These are phyloP conservation scores for Colletotrichum limetticola DNA, from an alignment of 2,329 filamentous ascomycete genomes.

Conservation along the genomic window DNA sequence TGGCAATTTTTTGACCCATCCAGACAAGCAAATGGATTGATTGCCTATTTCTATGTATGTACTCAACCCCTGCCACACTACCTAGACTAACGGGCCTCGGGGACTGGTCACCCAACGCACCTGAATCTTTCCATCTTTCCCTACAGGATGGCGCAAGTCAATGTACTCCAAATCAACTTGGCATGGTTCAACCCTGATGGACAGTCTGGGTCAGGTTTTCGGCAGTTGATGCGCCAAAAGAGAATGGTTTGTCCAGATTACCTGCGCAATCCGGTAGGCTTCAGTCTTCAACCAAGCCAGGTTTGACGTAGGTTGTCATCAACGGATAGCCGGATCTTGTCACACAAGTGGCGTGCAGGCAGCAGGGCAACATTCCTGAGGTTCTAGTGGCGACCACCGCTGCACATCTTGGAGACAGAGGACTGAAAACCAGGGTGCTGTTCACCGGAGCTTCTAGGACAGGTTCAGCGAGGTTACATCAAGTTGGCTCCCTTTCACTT, in stretches of 20 bases:
- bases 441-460: neutral
- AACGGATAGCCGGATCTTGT: neutral
- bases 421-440: neutral
- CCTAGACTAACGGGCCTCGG: neutral
- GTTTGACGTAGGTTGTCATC: neutral
- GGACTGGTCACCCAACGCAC: neutral
- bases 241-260: neutral
- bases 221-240: neutral
- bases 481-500: neutral
- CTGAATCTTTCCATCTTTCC: neutral
- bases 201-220: neutral
- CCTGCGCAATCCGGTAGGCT: neutral
- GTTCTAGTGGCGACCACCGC: neutral
- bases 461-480: neutral
- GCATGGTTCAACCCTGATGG: conserved; percentile 1
- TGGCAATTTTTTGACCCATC: conserved; percentile 5
- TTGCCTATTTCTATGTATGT: neutral
- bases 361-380: no score
- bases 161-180: neutral
- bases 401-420: neutral
- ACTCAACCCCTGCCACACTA: neutral
- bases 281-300: neutral
- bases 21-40: neutral
- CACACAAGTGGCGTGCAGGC: neutral
- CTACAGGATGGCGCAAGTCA: neutral